phyloP scores from a whole-genome alignment of 345 rosid genomes.

The Melaleuca quinquenervia region DNA sequence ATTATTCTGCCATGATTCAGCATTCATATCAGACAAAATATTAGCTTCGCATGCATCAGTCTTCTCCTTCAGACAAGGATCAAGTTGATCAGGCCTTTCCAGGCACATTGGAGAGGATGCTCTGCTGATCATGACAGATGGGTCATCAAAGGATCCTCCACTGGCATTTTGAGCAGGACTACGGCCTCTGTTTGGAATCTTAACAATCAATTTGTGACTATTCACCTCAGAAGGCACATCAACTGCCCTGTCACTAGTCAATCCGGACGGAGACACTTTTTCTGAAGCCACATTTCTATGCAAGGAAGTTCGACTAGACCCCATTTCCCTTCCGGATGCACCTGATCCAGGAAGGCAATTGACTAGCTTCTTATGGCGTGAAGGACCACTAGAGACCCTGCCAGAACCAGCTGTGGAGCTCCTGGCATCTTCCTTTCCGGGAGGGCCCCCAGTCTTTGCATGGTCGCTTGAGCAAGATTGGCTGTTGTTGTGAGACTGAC shows the following conservation, averaged over 20 bases:
- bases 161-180: constrained; percentile 61
- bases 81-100: constrained; percentile 52
- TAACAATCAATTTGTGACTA: constrained; percentile 61
- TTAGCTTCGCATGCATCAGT: constrained; percentile 27
- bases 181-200: constrained; percentile 58
- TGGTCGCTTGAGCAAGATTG: constrained; percentile 65
- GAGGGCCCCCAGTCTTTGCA: constrained; percentile 38
- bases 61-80: constrained; percentile 30
- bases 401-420: constrained; percentile 52
- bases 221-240: constrained; percentile 50
- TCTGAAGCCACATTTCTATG: constrained; percentile 43
- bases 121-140: constrained; percentile 34
- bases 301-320: constrained; percentile 38
- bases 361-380: constrained; percentile 40
- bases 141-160: constrained; percentile 69
- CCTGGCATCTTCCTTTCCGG: constrained; percentile 56
- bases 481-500: constrained; percentile 76
- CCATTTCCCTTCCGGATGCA: constrained; percentile 35
- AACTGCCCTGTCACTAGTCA: constrained; percentile 35
- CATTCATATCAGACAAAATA: constrained; percentile 25
- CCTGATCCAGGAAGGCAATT: constrained; percentile 41
- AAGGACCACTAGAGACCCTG: constrained; percentile 34
- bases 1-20: constrained; percentile 56
- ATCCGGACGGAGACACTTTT: constrained; percentile 35
- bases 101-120: constrained; percentile 46